Percentiles rank a stretch among this genome's conserved stretches.
These are phyloP conservation scores for Zygnema cylindricum DNA, from an alignment of 139 green algal genomes.

Conservation along the genomic window DNA sequence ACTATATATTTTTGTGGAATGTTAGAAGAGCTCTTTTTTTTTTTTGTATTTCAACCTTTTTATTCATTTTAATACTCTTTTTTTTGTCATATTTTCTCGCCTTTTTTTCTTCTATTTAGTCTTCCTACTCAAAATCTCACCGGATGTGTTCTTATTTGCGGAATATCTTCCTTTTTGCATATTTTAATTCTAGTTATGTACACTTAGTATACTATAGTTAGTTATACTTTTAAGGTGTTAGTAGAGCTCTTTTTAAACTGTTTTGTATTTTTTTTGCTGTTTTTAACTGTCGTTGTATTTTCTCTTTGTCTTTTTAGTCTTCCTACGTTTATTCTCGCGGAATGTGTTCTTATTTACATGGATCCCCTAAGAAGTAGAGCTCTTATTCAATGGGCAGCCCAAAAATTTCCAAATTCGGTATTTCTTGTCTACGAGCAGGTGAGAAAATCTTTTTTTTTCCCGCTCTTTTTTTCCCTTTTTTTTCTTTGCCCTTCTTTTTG, in stretches of 20 bases:
- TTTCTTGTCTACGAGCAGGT: slow-evolving; percentile 66
- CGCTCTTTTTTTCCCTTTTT: slow-evolving; percentile 1
- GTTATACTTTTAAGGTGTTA: too few species aligned
- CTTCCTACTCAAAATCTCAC: too few species aligned
- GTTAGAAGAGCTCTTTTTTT: too few species aligned
- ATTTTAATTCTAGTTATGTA: too few species aligned
- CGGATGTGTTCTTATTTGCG: too few species aligned
- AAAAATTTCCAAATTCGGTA: slow-evolving; percentile 24
- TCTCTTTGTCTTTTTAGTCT: slow-evolving; percentile 28
- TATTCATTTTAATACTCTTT: too few species aligned
- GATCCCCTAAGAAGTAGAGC: slow-evolving; percentile 6
- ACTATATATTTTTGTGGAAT: not conserved
- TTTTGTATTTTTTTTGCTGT: slow-evolving; percentile 11
- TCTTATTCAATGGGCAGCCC: slow-evolving; percentile 42
- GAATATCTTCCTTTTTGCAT: too few species aligned
- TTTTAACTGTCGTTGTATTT: slow-evolving; percentile 8
- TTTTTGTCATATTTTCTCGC: too few species aligned
- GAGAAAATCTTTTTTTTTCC: slow-evolving; percentile 11
- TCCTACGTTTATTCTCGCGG: slow-evolving; percentile 59
- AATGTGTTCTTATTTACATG: slow-evolving; percentile 67
- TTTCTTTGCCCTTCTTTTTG: not conserved
- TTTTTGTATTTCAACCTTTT: too few species aligned
- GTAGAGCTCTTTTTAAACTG: not conserved
- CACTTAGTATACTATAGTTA: not conserved
- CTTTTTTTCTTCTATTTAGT: too few species aligned